Percentiles rank a stretch among this genome's conserved stretches.
phyloP scores from a whole-genome alignment of 805 yeast genomes.

The Clavispora vitiphila region DNA sequence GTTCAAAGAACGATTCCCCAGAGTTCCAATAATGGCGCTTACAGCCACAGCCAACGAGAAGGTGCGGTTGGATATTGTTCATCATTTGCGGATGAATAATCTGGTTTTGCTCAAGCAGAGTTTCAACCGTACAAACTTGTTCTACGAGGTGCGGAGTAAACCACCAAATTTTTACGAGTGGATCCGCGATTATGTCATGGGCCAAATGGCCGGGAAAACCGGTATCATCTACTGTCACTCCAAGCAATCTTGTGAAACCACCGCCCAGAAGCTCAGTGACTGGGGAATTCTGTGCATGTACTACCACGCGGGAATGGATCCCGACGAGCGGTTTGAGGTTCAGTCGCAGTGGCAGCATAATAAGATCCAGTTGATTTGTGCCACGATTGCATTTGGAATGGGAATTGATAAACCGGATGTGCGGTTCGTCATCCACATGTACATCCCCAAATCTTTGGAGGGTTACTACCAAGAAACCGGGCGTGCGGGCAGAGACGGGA shows the following conservation, averaged over 20 bases:
- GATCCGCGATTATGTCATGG: constrained; percentile 50
- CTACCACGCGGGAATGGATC: constrained; percentile 94
- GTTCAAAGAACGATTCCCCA: constrained; percentile 70
- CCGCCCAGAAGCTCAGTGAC: constrained; percentile 53
- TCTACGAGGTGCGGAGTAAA: constrained; percentile 72
- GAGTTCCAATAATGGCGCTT: constrained; percentile 87
- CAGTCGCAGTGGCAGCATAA: constrained; percentile 82
- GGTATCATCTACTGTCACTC: constrained; percentile 96
- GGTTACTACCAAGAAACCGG: constrained; percentile 99
- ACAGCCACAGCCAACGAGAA: constrained; percentile 96
- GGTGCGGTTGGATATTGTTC: constrained; percentile 80
- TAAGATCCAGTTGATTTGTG: constrained; percentile 75
- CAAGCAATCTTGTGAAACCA: constrained; percentile 79
- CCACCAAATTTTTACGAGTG: constrained; percentile 51
- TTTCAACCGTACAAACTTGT: constrained; percentile 83
- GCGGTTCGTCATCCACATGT: constrained; percentile 81
- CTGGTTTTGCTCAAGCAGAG: constrained; percentile 79
- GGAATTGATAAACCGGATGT: constrained; percentile 98
- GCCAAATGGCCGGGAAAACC: constrained; percentile 50
- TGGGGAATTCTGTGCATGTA: constrained; percentile 65
- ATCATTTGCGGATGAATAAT: constrained; percentile 58
- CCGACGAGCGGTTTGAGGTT: constrained; percentile 65
- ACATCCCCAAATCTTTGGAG: constrained; percentile 85
- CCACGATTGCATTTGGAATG: constrained; percentile 98
- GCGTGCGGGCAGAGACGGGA: constrained; percentile 96